phyloP scores from a whole-genome alignment of 768 basidiomycete species.

The Suillus occidentalis region DNA sequence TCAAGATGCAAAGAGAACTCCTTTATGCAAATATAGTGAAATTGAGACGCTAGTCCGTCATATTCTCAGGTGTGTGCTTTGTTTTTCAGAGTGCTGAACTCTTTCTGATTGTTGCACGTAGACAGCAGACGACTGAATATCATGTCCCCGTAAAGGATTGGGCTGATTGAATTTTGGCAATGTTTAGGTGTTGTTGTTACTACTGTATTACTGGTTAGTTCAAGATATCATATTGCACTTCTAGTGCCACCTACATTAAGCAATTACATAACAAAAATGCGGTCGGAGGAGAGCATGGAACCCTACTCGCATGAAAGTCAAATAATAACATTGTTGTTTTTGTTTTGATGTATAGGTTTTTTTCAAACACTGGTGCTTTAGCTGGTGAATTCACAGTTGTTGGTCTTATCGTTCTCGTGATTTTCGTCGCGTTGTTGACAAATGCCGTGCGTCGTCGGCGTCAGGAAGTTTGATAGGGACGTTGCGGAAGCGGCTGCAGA shows the following conservation, averaged over 20 bases:
- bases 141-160: neutral
- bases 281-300: too few relatives aligned
- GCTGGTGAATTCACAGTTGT: constrained; percentile 72
- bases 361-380: constrained; percentile 69
- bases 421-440: constrained; percentile 50
- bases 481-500: constrained; percentile 70
- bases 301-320: too few relatives aligned
- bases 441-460: constrained; percentile 63
- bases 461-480: constrained; percentile 67
- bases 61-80: neutral
- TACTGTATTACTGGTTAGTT: neutral
- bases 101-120: neutral
- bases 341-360: constrained; percentile 47
- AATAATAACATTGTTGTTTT: too few relatives aligned
- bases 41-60: neutral
- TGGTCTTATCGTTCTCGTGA: constrained; percentile 55
- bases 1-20: constrained; percentile 15
- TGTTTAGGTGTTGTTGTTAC: neutral
- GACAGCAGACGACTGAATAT: neutral
- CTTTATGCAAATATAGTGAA: constrained; percentile 8
- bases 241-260: neutral
- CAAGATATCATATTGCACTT: neutral
- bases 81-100: neutral
- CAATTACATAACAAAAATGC: too few relatives aligned
- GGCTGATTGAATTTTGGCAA: neutral